These are phyloP conservation scores for Fomitopsis pulvina DNA, from an alignment of 768 basidiomycete genomes.

Conservation along the genomic window DNA sequence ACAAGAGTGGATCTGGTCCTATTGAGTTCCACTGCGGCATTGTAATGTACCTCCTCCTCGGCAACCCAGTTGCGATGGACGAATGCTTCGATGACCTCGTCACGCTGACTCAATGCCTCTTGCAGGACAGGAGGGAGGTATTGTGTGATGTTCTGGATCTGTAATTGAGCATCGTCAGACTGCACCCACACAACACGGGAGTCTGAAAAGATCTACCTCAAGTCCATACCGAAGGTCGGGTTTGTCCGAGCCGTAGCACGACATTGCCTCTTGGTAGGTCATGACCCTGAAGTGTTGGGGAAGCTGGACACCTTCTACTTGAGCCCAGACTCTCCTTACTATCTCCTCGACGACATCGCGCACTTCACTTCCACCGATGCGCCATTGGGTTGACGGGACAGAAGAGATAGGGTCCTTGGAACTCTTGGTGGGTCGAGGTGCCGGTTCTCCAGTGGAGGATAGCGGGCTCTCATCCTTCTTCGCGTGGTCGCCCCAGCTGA, in stretches of 20 bases:
- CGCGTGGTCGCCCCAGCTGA: constrained; percentile 61
- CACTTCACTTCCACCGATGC: constrained; percentile 82
- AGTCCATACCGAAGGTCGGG: constrained; percentile 87
- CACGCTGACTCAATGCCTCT: constrained; percentile 9
- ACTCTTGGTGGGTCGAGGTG: too few relatives aligned
- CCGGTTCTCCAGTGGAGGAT: background rate
- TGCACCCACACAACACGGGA: background rate
- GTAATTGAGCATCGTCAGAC: background rate
- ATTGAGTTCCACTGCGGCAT: background rate
- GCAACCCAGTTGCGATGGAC: background rate
- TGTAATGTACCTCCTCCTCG: constrained; percentile 1
- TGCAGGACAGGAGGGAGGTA: constrained; percentile 13
- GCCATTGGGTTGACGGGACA: too few relatives aligned
- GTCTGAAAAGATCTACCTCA: constrained; percentile 45
- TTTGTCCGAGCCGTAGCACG: constrained; percentile 93
- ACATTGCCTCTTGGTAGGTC: constrained; percentile 91
- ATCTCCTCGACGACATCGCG: constrained; percentile 73
- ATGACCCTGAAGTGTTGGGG: constrained; percentile 67
- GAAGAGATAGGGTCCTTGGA: too few relatives aligned
- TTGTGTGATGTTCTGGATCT: constrained; percentile 20
- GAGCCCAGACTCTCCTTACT: constrained; percentile 69
- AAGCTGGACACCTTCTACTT: constrained; percentile 56
- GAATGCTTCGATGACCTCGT: constrained; percentile 11
- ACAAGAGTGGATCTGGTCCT: background rate
- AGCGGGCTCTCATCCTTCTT: constrained; percentile 12